These are phyloP conservation scores for Neurospora cerealis DNA, from an alignment of 495 filamentous ascomycete species.

Conservation along the genomic window DNA sequence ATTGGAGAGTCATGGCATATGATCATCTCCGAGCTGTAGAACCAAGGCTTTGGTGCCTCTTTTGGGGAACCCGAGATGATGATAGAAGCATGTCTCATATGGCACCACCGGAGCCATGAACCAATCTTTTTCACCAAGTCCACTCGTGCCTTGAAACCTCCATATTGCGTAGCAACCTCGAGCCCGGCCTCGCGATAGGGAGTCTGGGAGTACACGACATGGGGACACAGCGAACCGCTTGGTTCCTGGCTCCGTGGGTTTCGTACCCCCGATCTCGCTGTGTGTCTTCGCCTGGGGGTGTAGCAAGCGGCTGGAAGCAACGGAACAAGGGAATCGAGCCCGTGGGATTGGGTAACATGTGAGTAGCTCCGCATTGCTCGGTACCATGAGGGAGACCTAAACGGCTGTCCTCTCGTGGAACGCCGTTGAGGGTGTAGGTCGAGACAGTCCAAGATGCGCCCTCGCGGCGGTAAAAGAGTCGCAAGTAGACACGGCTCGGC, in stretches of 20 bases:
- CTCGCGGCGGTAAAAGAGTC: neutral
- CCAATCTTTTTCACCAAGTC: neutral
- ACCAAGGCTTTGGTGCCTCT: neutral
- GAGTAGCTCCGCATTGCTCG: neutral
- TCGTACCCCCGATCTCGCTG: neutral
- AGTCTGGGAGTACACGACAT: neutral
- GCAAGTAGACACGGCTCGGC: constrained; percentile 3
- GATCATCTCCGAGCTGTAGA: neutral
- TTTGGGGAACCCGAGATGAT: neutral
- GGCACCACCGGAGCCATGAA: neutral
- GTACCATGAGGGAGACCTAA: neutral
- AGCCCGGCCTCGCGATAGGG: neutral
- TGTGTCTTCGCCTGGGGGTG: neutral
- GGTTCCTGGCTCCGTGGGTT: neutral
- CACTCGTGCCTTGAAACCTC: neutral
- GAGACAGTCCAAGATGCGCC: neutral
- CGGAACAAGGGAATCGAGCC: neutral
- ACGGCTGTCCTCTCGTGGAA: neutral
- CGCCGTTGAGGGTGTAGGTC: neutral
- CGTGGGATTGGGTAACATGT: neutral
- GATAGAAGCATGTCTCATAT: neutral
- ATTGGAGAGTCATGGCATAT: neutral
- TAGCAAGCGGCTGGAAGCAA: neutral
- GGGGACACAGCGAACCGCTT: neutral
- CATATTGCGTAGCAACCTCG: neutral